phyloP scores from a whole-genome alignment of 495 filamentous ascomycete genomes.

The Aspergillus campestris region DNA sequence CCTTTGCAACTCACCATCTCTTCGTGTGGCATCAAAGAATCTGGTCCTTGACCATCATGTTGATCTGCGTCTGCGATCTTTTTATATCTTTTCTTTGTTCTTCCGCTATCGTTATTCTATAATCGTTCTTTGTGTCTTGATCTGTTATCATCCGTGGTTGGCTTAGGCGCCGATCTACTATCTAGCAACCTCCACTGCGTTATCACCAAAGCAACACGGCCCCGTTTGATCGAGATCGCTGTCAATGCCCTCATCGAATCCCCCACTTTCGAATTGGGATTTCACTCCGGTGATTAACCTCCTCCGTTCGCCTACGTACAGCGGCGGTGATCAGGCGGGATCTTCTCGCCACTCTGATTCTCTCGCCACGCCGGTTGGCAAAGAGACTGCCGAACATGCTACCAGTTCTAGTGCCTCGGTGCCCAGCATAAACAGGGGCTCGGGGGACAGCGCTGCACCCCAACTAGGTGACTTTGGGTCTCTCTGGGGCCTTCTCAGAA shows the following conservation, averaged over 20 bases:
- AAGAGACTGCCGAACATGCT: conserved; percentile 6
- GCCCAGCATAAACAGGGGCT: no score
- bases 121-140: no score
- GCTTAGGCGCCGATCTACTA: no score
- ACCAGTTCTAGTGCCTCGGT: not conserved
- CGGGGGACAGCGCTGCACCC: conserved; percentile 5
- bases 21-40: not conserved
- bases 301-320: conserved; percentile 30
- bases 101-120: not conserved
- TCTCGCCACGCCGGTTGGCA: not conserved
- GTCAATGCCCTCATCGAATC: conserved; percentile 20
- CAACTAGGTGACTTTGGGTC: conserved; percentile 32
- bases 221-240: not conserved
- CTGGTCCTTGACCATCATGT: conserved; percentile 11
- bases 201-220: not conserved
- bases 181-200: not conserved
- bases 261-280: conserved; percentile 33
- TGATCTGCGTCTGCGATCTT: conserved; percentile 5
- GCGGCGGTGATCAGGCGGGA: conserved; percentile 6
- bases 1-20: not conserved
- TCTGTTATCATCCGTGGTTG: no score
- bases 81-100: not conserved
- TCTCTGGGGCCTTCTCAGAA: conserved; percentile 27
- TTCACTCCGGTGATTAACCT: conserved; percentile 42
- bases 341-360: conserved; percentile 7